Conservation (phyloP, 495 filamentous ascomycete genomes). For the Jackrogersella minutella region DNA sequence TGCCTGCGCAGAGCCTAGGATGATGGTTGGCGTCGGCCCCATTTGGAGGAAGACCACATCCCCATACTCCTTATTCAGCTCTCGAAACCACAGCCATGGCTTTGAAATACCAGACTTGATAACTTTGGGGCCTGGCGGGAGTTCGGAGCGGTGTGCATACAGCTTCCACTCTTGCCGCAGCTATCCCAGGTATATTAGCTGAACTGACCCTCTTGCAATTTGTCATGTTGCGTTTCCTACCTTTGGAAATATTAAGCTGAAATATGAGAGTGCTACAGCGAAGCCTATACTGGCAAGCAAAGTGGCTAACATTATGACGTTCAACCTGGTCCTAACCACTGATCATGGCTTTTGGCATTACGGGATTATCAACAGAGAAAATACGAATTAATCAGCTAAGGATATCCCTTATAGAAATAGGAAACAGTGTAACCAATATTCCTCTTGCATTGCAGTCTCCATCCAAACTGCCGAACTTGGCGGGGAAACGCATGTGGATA, state of each 20-base stretch:
- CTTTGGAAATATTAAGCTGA: slow-evolving; percentile 38
- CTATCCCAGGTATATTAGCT: slow-evolving; percentile 21
- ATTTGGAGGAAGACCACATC: slow-evolving; percentile 71
- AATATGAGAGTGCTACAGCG: slow-evolving; percentile 36
- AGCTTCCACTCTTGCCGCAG: slow-evolving; percentile 44
- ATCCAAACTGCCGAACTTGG: slow-evolving; percentile 39
- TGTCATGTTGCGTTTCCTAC: slow-evolving; percentile 22
- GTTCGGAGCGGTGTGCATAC: slow-evolving; percentile 43
- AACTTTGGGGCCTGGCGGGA: slow-evolving; percentile 46
- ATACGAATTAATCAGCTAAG: neutral
- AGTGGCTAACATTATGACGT: slow-evolving; percentile 18
- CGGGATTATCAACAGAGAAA: neutral
- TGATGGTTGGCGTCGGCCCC: slow-evolving; percentile 67
- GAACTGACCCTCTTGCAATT: neutral
- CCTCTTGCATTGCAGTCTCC: slow-evolving; percentile 4
- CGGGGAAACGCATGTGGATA: slow-evolving; percentile 36
- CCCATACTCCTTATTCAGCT: slow-evolving; percentile 62
- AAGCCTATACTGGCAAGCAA: slow-evolving; percentile 36
- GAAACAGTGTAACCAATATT: slow-evolving; percentile 5
- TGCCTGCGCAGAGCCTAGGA: slow-evolving; percentile 68
- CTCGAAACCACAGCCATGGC: slow-evolving; percentile 68
- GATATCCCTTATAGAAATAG: slow-evolving; percentile 25
- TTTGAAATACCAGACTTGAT: slow-evolving; percentile 49
- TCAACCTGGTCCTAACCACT: neutral
- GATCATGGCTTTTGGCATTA: neutral